A percentile compares a stretch with the other conserved stretches of the same genome.
Conservation (phyloP, 805 yeast genomes). For the Saccharomyces mikatae region DNA sequence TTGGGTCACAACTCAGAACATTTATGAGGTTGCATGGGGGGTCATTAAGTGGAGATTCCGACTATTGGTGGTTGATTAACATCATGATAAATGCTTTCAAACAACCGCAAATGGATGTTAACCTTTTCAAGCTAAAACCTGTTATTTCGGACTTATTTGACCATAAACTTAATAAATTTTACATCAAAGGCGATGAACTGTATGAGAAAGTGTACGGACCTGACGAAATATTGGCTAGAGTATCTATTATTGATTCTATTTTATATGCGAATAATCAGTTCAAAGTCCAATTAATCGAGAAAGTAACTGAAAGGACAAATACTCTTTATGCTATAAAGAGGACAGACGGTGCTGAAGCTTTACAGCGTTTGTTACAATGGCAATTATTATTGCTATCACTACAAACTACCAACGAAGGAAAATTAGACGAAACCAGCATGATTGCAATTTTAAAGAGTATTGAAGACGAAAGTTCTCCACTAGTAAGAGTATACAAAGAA, state of each 20-base stretch:
- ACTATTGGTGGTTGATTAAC: conserved; percentile 41
- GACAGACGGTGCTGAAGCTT: conserved; percentile 65
- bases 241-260: conserved; percentile 42
- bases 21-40: conserved; percentile 34
- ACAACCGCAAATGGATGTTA: conserved; percentile 46
- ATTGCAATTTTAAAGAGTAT: conserved; percentile 44
- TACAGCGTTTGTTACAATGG: conserved; percentile 49
- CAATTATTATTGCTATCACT: conserved; percentile 43
- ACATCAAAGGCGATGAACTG: conserved; percentile 25
- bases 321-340: conserved; percentile 44
- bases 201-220: conserved; percentile 49
- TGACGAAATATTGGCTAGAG: conserved; percentile 47
- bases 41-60: conserved; percentile 31
- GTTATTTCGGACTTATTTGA: conserved; percentile 50
- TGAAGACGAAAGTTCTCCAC: conserved; percentile 70
- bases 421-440: conserved; percentile 24
- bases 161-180: conserved; percentile 27
- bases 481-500: conserved; percentile 66
- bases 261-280: conserved; percentile 25
- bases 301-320: conserved; percentile 31
- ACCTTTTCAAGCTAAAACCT: conserved; percentile 52
- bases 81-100: conserved; percentile 40
- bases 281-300: conserved; percentile 17
- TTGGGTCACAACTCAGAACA: conserved; percentile 40
- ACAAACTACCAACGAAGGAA: conserved; percentile 27